Base-by-base conservation (phyloP, 208 protist species). In the Vickermania spadyakhi region DNA sequence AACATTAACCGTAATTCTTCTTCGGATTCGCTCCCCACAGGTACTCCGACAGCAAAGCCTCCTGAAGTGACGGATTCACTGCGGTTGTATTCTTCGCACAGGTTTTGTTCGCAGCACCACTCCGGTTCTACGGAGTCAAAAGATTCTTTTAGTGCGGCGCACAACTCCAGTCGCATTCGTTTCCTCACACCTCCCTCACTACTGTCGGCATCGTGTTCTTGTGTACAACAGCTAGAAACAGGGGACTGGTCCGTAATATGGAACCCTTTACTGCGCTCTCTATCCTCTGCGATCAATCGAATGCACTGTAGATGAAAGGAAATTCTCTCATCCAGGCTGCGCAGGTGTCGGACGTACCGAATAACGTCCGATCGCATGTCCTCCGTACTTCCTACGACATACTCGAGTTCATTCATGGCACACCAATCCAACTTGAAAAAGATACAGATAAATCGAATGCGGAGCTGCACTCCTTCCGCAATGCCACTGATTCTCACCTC, bases 341-440 rank as follows among this genome's bases (percentile, higher is more conserved):
- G 69, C 2, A 90, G 60, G 50, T 73, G 81, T 31, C 79, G 70
- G 36, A 94, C 62, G 58, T 81, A 83, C 45, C 81, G 81, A 60
- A 74, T 74, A 3, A 84, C 68, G 31, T 90, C 79, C 0, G 70
- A 77, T 1, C 84, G 70, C 26, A 63, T 67, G 13, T 64, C 70
- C 45, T 94, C 78, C 2, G 81, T 79, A 51, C 73, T 81, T 7
- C 72, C 79, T 3, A 90, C 68, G 62, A 91, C 86, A 18, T 82
- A 79, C 68, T 88, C 79, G 1, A 91, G 29, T 27, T 86, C 73
- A 60, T 86, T 89, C 77, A 91, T 84, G 22, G 5, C 7, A n/a
- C n/a, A n/a, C n/a, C n/a, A n/a, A n/a, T n/a, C n/a, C n/a, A n/a
- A n/a, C n/a, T n/a, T n/a, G n/a, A n/a, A n/a, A n/a, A n/a, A n/a